These are phyloP conservation scores for Pseudogymnoascus sp. DNA, from an alignment of 2,329 filamentous ascomycete genomes.

Conservation along the genomic window DNA sequence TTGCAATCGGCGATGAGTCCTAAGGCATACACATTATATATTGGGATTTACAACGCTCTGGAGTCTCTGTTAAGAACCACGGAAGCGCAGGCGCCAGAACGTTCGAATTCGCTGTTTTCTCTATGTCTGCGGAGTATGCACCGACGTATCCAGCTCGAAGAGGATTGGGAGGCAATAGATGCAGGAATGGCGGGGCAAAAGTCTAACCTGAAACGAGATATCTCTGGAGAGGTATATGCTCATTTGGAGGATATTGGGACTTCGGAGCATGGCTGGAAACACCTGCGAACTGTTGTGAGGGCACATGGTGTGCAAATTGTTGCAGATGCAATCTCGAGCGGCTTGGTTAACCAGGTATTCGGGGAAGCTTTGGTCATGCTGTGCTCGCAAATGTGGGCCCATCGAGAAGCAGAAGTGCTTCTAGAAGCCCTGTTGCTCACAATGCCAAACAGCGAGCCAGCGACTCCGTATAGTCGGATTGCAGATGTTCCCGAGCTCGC, in stretches of 20 bases:
- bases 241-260: slow-evolving; percentile 40
- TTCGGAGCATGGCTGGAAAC: slow-evolving; percentile 36
- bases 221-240: slow-evolving; percentile 40
- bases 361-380: slow-evolving; percentile 36
- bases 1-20: background rate
- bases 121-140: slow-evolving; percentile 44
- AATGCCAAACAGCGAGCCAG: slow-evolving; percentile 32
- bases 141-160: slow-evolving; percentile 39
- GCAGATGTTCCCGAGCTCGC: slow-evolving; percentile 23
- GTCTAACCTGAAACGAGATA: slow-evolving; percentile 30
- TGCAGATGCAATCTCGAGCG: slow-evolving; percentile 35
- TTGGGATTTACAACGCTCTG: slow-evolving; percentile 39
- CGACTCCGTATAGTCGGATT: slow-evolving; percentile 28
- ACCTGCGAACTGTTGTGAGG: slow-evolving; percentile 38
- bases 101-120: slow-evolving; percentile 35
- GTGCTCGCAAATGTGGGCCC: slow-evolving; percentile 32
- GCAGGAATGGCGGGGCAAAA: slow-evolving; percentile 32
- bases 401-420: slow-evolving; percentile 36
- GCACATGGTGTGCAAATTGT: slow-evolving; percentile 41
- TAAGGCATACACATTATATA: slow-evolving; percentile 31
- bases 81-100: background rate
- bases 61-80: slow-evolving; percentile 37
- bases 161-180: slow-evolving; percentile 34
- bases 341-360: slow-evolving; percentile 36
- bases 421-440: slow-evolving; percentile 30